Base-by-base conservation (phyloP, 768 basidiomycete species). In the Russula brevipes region DNA sequence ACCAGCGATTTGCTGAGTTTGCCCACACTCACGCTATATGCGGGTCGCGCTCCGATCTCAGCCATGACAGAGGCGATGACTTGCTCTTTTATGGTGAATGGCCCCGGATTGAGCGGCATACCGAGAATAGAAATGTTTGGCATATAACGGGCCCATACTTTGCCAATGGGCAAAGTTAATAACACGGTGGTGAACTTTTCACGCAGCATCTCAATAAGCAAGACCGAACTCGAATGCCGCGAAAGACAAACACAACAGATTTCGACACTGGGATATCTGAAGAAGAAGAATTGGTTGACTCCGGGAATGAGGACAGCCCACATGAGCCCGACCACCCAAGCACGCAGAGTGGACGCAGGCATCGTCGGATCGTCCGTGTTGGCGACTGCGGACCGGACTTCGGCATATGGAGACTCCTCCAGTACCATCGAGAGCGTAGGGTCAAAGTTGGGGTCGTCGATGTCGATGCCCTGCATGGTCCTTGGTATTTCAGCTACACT, bases 221-320 rank as follows among this genome's bases (percentile, higher is more conserved):
- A 49, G 54, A 61, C 1, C 5, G 41, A 24, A 42, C 39, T 47
- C 10, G 24, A 44, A 24, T 5, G 24, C 16, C 9, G n/a, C 31
- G 12, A n/a, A 35, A 30, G 31, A 70, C 72, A 35, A 24, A 73
- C 74, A 24, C 63, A 60, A 30, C 49, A 52, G 58, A 80, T 58
- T 10, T 24, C n/a, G 50, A 77, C 73, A 16, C 76, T 73, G 4
- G 87, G 88, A 69, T 82, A 89, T 35, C 88, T 82, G 67, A 89
- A 82, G 72, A 81, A 86, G 73, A 89, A 89, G 75, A 88, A 89
- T 68, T 89, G 88, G 73, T 90, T 90, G 77, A 89, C 78, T 46
- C 88, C 86, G 0, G 88, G 80, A 24, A 90, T 78, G 54, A 91
- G 24, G 66, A 86, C 74, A 0, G 85, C 77, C 80, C 82, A 85